Evolutionary conservation across 192 early-diverging fungal genomes (phyloP), one percentile per base, ranked within the genome.

Genomic region (Funneliformis geosporum): DNA sequence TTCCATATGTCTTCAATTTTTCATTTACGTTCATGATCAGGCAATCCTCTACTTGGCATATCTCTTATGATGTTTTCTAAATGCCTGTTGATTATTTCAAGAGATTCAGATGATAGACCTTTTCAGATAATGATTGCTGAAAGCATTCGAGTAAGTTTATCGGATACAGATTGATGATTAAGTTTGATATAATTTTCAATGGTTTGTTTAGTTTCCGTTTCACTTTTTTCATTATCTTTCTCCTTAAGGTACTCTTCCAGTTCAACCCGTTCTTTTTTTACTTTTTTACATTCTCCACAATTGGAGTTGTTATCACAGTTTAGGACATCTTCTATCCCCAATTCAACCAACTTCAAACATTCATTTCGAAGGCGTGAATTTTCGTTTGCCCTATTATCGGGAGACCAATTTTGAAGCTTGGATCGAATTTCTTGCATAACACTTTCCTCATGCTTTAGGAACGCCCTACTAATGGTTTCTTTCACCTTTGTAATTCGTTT

Each of bases 401-500:
- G n/a, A 28, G 38, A 12, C 8, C 18, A 27, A 25, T 38, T 33
- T 2, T 38, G 64, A 66, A 66, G 14, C 11, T 16, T 38, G 16
- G 25, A 33, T 9, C 64, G 64, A 66, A 66, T 38, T 38, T 66
- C 18, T 27, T 66, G 4, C 33, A 33, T 18, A 3, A 38, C 33
- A 2, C 0, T 33, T 66, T 66, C 33, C 64, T 66, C 16, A 66
- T 66, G 64, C 33, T 66, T 66, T 38, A 38, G 33, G 6, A 78
- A 78, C 11, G 76, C 70, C 4, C 0, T 28, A 4, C 43, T 66
- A 47, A 78, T 70, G 4, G 18, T 33, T 42, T 71, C 76, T 44
- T 78, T 78, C 61, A 78, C 23, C 6, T 78, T 78, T 28, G 76
- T 44, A n/a, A 68, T 78, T 68, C 39, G 40, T 21, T 78, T 42